Base-by-base conservation (phyloP, 139 green algal genomes). In the Closterium sp. region DNA sequence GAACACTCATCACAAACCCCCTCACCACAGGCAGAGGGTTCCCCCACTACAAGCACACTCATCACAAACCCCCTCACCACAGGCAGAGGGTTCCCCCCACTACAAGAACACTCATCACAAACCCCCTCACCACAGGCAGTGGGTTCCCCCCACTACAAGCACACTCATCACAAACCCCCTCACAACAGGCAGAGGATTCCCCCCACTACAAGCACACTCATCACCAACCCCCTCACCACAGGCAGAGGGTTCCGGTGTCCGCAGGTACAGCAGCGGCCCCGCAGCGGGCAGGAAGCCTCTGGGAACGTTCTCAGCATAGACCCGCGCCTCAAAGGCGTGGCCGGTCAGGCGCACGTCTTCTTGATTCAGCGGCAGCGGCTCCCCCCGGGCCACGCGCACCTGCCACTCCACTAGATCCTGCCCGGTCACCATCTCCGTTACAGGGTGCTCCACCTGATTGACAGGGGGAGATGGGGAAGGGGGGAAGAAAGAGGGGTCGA, bases 391-490 rank as follows among this genome's bases (percentile, higher is more conserved):
- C 85, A 98, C 96, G 19, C 91, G 88, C 91, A 99, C 96, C 95
- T 99, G 97, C 96, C 95, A 97, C 92, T 97, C 96, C 87, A 99
- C 97, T 34, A 99, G 92, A 92, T 99, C 97, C 84, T 96, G 76
- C 0, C 97, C 96, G 0, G 93, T 96, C 31, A 98, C 94, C 25
- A 95, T 95, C 94, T 99, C 97, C 0, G 92, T 97, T 32, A 98
- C 95, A 0, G 97, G 97, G 92, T 98, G 97, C 95, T 98, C 97
- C 35, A 98, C 97, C 96, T 99, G 97, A 3, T 6, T 10, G n/a
- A 33, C n/a, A 7, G n/a, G 81, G n/a, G 69, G 9, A 12, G 5
- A 84, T 30, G 28, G 6, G 4, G 36, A 55, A 6, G 36, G 36
- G 36, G 4, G 36, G 36, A 55, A 6, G 36, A 55, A 55, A 55